These are phyloP conservation scores for Microbotryomycetes sp. DNA, from an alignment of 1,284 basidiomycete genomes.

Conservation along the genomic window DNA sequence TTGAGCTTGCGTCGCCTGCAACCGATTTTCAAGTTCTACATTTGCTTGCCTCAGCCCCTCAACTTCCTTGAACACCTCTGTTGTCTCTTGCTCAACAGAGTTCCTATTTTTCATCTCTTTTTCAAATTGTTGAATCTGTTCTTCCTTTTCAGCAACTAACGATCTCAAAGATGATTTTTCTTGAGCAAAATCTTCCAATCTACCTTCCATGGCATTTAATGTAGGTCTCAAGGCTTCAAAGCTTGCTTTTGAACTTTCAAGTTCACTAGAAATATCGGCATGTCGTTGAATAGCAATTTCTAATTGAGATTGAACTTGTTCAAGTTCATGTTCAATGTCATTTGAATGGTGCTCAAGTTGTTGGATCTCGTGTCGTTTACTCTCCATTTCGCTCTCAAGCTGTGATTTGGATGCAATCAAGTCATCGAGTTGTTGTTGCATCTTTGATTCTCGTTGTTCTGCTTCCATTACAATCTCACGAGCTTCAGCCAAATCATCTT, in stretches of 20 bases:
- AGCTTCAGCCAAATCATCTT: conserved; percentile 4
- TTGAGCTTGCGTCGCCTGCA: background rate
- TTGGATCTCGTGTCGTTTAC: background rate
- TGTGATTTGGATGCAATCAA: background rate
- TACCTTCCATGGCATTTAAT: background rate
- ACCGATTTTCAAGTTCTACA: background rate
- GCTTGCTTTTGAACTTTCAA: background rate
- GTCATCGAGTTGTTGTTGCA: background rate
- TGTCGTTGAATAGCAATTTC: background rate
- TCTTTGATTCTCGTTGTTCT: background rate
- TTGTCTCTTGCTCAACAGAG: background rate
- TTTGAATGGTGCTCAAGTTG: background rate
- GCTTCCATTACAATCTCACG: background rate
- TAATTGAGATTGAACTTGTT: background rate
- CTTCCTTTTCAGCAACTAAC: background rate
- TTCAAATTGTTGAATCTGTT: background rate
- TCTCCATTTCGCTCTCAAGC: background rate
- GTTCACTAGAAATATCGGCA: background rate
- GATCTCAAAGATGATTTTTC: background rate
- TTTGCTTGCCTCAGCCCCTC: background rate
- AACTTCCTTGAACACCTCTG: background rate
- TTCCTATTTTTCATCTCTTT: background rate
- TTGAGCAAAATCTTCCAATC: background rate
- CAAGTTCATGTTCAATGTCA: background rate
- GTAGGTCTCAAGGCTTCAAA: background rate